Base-by-base conservation (phyloP, 306 rosid species). In the Begonia fuchsioides region DNA sequence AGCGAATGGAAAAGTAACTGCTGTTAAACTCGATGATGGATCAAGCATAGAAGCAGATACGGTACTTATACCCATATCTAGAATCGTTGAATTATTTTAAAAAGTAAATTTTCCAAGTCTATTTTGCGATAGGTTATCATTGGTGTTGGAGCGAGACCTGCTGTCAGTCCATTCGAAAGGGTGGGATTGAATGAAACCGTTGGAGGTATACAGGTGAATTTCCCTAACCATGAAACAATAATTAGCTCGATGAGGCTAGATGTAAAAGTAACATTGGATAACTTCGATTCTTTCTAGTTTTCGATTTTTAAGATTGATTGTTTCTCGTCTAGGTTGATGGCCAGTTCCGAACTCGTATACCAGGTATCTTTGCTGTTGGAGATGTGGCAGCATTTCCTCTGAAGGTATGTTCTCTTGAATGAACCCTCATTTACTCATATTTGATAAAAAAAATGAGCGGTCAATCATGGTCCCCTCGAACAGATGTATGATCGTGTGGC, bases 71-170 rank as follows among this genome's bases (percentile, higher is more conserved):
- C 15, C 35, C 11, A 26, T 15, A 17, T 13, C 2, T 17, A n/a
- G 39, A 20, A 8, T 38, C 18, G 38, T 13, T 3, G 18, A 47
- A 56, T 3, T 56, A 10, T 41, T 11, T 41, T n/a, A n/a, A n/a
- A n/a, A n/a, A n/a, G n/a, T n/a, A n/a, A n/a, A n/a, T 35, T 38
- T 57, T 47, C 10, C 32, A 19, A 10, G 47, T 39, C 4, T 10
- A 14, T 49, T 32, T 50, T 64, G 55, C 49, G 63, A 57, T 75
- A 81, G 97, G 87, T 90, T 55, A 60, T 84, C 53, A 64, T 90
- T 50, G 95, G 95, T 56, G 79, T 90, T 54, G 97, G 97, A 60
- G 78, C 92, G 10, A 84, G 79, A 73, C 95, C 94, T 64, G 76
- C 95, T 39, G 84, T 81, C 38, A 47, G 94, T 58, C 72, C 93